Evolutionary conservation across 2,329 filamentous ascomycete genomes (phyloP), one percentile per base, ranked within the genome.

Genomic region (Epichloe scottii): DNA sequence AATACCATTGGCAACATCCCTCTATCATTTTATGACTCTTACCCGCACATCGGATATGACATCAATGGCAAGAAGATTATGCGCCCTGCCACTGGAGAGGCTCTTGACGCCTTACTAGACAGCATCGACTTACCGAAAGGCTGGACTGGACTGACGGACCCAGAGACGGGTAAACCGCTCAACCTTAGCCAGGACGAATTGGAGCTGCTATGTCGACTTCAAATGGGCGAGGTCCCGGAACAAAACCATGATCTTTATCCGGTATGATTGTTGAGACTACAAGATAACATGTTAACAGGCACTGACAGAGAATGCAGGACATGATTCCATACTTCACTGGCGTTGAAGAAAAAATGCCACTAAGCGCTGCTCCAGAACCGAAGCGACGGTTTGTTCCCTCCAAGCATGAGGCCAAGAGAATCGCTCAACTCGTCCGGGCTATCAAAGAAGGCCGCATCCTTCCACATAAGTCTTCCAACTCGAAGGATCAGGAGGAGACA

Each of bases 1-100:
- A 98, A 98, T 70, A 97, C 93, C 0, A 96, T 98, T 61, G 94
- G 93, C 58, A 77, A 97, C 64, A 98, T 98, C 54, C 88, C 90
- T 5, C 73, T 97, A 47, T 85, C 87, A 3, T 97, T 95, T 70
- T 98, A 98, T 73, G 93, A 98, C 66, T 86, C 88, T 37, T 98
- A 96, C 65, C 93, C 93, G 48, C 93, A 98, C 66, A 96, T 98
- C 64, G 93, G 93, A 53, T 98, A 98, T 70, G 88, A 96, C 62
- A 97, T 98, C 72, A 95, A 98, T 67, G 93, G 93, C 67, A 96
- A 94, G 78, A 94, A 87, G 68, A 95, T 98, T 57, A 87, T 95
- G 83, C 85, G 93, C 49, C 93, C 93, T 6, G 93, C 94, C 4
- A 91, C 89, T 59, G 91, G 91, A 49, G 86, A 95, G 65, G 93